Evolutionary conservation across 768 basidiomycete species (phyloP), one percentile per base, ranked within the genome.

Genomic region (Neoboletus brunneissimus): DNA sequence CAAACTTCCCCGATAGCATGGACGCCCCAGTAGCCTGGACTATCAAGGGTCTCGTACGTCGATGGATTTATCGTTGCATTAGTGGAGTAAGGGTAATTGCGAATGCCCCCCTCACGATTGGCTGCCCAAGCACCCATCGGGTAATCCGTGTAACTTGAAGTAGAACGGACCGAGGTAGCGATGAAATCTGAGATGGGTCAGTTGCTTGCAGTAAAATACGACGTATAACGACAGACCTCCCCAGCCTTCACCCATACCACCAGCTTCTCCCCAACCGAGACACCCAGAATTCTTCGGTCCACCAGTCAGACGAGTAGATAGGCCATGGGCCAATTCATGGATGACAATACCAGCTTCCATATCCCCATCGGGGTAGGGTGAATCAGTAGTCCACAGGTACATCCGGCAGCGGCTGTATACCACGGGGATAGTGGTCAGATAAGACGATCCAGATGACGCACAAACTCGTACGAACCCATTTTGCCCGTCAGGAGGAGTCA

Each of bases 241-340:
- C 94, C 94, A 97, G 15, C 94, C 94, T 74, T 97, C 94, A 62
- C 95, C 95, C 95, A 98, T 98, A 25, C 94, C 96, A 38, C 96
- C 96, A 27, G 86, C 81, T 76, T 98, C 94, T 50, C 96, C 95
- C 87, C 90, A 98, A 12, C 92, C 93, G 54, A 98, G 85, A 70
- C 95, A 97, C 3, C 89, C 91, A 31, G 92, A 94, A 75, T 96
- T 91, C 52, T 83, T 79, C 0, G 94, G 94, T 3, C 96, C 96
- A 71, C 96, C 96, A 8, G 96, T 98, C 58, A 98, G 72, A 65
- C 96, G 89, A 3, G 94, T 99, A 68, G 90, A 93, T 47, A 98
- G 76, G 57, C 96, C 96, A 72, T 99, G 96, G 51, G 81, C 76
- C 61, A 89, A 67, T 72, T 95, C 92, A 72, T 94, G 93, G 55